Percentiles rank a stretch among this genome's conserved stretches.
phyloP scores from a whole-genome alignment of 2,329 filamentous ascomycete genomes.

The Penicillium hesseltinei region DNA sequence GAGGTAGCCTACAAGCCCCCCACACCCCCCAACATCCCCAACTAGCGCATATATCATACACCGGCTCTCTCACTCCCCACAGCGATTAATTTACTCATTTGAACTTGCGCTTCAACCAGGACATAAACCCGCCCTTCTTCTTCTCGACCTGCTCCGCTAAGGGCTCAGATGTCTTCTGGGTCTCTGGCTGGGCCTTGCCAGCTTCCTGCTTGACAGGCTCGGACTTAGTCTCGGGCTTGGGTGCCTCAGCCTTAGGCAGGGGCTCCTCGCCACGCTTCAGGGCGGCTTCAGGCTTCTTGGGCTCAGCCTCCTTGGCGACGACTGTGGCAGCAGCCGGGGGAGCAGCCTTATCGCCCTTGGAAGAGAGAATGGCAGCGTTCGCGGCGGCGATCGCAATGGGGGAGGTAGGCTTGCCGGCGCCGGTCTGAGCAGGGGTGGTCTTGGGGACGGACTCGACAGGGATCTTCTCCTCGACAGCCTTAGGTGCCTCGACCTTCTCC shows the following conservation, averaged over 20 bases:
- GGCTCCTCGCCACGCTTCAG: conserved; percentile 25
- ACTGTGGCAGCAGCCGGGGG: conserved; percentile 10
- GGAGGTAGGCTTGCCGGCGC: conserved; percentile 10
- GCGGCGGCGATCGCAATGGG: conserved; percentile 22
- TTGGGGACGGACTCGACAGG: conserved; percentile 7
- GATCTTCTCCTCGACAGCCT: conserved; percentile 8
- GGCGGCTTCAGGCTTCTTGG: conserved; percentile 24
- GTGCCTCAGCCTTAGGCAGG: conserved; percentile 2
- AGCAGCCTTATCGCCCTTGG: conserved; percentile 22
- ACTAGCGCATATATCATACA: conserved; percentile 11
- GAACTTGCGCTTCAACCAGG: conserved; percentile 33
- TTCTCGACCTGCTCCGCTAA: conserved; percentile 13
- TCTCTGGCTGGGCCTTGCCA: not conserved
- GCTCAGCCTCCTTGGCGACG: conserved; percentile 14
- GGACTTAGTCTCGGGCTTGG: conserved; percentile 11
- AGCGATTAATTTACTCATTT: conserved; percentile 17
- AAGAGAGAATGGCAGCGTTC: conserved; percentile 19
- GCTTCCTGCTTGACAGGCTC: conserved; percentile 11
- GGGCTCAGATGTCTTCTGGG: conserved; percentile 8
- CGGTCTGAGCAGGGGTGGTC: conserved; percentile 1
- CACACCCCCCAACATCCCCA: not conserved
- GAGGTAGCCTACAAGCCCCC: not conserved
- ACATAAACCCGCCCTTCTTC: conserved; percentile 27
- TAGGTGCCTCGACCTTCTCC: too few species aligned
- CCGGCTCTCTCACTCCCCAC: not conserved